Conservation (phyloP, 164 flowering plant genomes). For the Paratinospora sagittata region DNA sequence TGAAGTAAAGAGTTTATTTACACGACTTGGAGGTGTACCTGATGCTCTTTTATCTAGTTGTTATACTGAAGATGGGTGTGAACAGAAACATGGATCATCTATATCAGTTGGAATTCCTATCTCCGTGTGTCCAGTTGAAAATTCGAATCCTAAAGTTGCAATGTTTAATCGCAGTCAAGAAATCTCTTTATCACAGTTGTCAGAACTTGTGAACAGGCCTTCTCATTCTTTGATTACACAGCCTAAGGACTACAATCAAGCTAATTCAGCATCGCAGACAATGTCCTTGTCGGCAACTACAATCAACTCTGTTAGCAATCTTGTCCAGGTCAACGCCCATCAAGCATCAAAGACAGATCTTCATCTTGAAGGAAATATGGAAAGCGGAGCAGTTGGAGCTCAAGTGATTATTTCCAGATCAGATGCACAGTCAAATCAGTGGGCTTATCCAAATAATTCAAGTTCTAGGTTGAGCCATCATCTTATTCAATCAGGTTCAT, state of each 20-base stretch:
- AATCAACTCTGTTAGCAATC: conserved; percentile 16
- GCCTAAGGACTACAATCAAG: conserved; percentile 17
- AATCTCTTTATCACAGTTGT: conserved; percentile 20
- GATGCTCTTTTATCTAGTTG: conserved; percentile 43
- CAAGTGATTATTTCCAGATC: conserved; percentile 30
- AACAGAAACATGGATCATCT: conserved; percentile 24
- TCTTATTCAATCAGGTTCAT: conserved; percentile 24
- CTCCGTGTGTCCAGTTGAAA: conserved; percentile 19
- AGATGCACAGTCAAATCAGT: conserved; percentile 25
- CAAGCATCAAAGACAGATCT: conserved; percentile 15
- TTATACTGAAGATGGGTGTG: conserved; percentile 25
- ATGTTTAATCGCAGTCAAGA: conserved; percentile 24
- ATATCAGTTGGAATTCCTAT: conserved; percentile 18
- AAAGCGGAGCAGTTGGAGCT: conserved; percentile 26
- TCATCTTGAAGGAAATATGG: conserved; percentile 19
- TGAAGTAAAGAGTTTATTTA: conserved; percentile 57
- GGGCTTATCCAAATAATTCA: conserved; percentile 21
- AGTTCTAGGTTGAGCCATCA: conserved; percentile 20
- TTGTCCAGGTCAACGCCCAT: conserved; percentile 15
- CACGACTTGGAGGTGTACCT: conserved; percentile 53
- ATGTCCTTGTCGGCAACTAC: conserved; percentile 15
- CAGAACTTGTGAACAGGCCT: conserved; percentile 25
- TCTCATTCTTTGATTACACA: conserved; percentile 22
- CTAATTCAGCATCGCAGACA: conserved; percentile 22
- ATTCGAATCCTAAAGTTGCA: conserved; percentile 7